Base-by-base conservation (phyloP, 2,329 filamentous ascomycete species). In the Aspergillus eucalypticola region DNA sequence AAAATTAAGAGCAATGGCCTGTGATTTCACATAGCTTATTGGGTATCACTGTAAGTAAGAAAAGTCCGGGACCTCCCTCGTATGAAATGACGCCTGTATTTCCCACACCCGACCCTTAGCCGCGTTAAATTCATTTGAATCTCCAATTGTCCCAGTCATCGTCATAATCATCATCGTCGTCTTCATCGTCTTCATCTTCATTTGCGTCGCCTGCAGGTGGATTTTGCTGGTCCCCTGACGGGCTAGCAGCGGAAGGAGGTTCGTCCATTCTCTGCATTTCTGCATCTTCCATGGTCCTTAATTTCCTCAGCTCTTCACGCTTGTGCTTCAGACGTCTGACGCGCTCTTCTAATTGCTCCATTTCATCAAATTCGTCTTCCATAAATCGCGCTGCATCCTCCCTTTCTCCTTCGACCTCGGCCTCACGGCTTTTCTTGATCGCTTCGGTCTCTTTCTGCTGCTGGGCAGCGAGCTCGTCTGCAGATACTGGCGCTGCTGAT, bases 291-390 rank as follows among this genome's bases (percentile, higher is more conserved):
- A 62, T 59, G 35, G 66, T 64, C 52, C 69, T 73, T 64, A 63
- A 81, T 68, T 67, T 79, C 68, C 86, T 81, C 62, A 93, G 72
- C 57, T 86, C 86, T 70, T 93, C 90, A 50, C 90, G 81, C 73
- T 86, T 87, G 70, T 90, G 86, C 71, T 90, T 89, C 56, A 94
- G 75, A 62, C 81, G 83, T 60, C 82, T 81, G 11, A 94, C 88
- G 6, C 90, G 84, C 54, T 86, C 85, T 73, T 94, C 91, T 49
- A 94, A 82, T 70, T 88, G 85, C 71, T 90, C 88, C 90, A 94
- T 94, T 71, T 92, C 88, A 60, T 92, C 90, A 66, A 94, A 90
- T 73, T 94, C 91, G 42, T 88, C 86, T 74, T 92, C 89, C 59
- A 93, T 76, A 29, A 88, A 86, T 21, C 88, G 83, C 44, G 84